Conservation (phyloP, 306 rosid genomes). For the Canavalia ensiformis region DNA sequence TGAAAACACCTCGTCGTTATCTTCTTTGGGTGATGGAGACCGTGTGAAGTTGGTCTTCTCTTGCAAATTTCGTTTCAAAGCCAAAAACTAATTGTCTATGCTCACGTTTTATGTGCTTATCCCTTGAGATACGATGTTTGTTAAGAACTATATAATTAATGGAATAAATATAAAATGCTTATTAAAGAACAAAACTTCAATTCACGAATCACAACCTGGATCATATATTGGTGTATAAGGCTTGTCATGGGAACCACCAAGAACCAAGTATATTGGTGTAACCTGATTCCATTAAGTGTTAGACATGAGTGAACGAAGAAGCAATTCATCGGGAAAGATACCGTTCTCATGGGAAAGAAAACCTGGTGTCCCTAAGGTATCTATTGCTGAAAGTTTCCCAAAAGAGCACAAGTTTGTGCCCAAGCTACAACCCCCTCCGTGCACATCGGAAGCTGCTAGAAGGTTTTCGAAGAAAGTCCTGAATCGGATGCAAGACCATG, state of each 20-base stretch:
- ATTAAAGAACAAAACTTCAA: neutral
- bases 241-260: neutral
- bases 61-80: neutral
- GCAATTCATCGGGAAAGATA: slow-evolving; percentile 44
- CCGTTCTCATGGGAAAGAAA: slow-evolving; percentile 74
- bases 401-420: slow-evolving; percentile 35
- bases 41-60: neutral
- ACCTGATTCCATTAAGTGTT: neutral
- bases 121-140: neutral
- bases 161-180: neutral
- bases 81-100: neutral
- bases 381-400: slow-evolving; percentile 21
- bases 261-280: too few relatives aligned
- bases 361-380: slow-evolving; percentile 59
- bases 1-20: neutral
- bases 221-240: neutral
- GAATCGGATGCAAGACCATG: slow-evolving; percentile 49
- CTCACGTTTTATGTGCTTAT: neutral
- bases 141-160: neutral
- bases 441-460: slow-evolving; percentile 28
- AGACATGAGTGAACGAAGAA: slow-evolving; percentile 34
- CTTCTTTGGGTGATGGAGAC: neutral
- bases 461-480: slow-evolving; percentile 50
- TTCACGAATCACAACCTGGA: neutral
- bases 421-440: slow-evolving; percentile 60